These are phyloP conservation scores for Allantophomopsis lycopodina DNA, from an alignment of 2,329 filamentous ascomycete genomes.

Conservation along the genomic window DNA sequence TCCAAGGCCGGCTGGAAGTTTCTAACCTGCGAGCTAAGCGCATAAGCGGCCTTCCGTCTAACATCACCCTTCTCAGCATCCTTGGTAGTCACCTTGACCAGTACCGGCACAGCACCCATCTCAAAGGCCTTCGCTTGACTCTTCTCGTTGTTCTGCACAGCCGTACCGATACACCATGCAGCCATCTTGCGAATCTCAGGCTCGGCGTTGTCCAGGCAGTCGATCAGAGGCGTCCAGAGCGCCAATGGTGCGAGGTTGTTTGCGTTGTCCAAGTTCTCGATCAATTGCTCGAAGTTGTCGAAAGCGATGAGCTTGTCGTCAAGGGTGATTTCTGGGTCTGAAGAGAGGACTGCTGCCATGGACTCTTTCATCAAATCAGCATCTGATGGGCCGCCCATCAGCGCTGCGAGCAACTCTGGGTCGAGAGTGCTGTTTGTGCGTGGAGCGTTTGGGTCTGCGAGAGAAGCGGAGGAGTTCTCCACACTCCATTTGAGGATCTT, in stretches of 20 bases:
- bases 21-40: constrained; percentile 70
- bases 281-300: constrained; percentile 88
- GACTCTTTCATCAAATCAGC: constrained; percentile 82
- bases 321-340: constrained; percentile 46
- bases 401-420: constrained; percentile 54
- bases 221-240: constrained; percentile 71
- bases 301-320: constrained; percentile 74
- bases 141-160: constrained; percentile 89
- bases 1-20: constrained; percentile 84
- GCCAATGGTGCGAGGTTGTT: constrained; percentile 75
- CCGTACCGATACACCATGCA: constrained; percentile 88
- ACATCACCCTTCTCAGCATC: constrained; percentile 48
- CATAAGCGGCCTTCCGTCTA: constrained; percentile 78
- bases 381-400: constrained; percentile 77
- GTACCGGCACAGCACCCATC: constrained; percentile 52
- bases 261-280: constrained; percentile 90
- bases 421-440: constrained; percentile 33
- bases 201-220: constrained; percentile 54
- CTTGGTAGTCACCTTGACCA: constrained; percentile 51
- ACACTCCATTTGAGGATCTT: constrained; percentile 27
- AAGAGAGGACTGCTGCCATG: constrained; percentile 61
- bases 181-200: constrained; percentile 68
- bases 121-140: constrained; percentile 59
- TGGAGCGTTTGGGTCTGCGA: constrained; percentile 12
- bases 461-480: constrained; percentile 37